phyloP scores from a whole-genome alignment of 306 rosid species.

The Lathyrus tuberosus region DNA sequence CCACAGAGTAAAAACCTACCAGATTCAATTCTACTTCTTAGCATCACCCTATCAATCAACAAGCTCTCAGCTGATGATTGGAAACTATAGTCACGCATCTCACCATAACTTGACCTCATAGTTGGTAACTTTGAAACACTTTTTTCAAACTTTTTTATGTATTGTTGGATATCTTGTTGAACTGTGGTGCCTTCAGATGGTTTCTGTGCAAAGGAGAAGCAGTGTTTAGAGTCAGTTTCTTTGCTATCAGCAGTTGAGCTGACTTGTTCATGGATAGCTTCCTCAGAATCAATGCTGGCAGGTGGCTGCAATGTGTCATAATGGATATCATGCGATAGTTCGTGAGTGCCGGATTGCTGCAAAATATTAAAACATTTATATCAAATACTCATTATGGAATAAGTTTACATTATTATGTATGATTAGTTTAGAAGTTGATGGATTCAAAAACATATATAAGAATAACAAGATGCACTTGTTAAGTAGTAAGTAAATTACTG shows the following conservation, averaged over 20 bases:
- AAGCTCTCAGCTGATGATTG: constrained; percentile 57
- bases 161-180: constrained; percentile 63
- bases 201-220: constrained; percentile 66
- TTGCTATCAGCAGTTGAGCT: constrained; percentile 44
- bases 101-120: constrained; percentile 45
- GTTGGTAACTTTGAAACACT: constrained; percentile 38
- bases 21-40: constrained; percentile 64
- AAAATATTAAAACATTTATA: constrained; percentile 18
- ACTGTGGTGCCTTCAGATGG: constrained; percentile 49
- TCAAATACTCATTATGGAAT: background rate
- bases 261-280: constrained; percentile 21
- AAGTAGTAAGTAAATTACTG: constrained; percentile 33
- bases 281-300: constrained; percentile 32
- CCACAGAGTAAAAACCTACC: constrained; percentile 66
- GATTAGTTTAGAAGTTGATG: constrained; percentile 10
- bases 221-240: constrained; percentile 42
- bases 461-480: constrained; percentile 37
- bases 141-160: constrained; percentile 58
- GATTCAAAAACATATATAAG: background rate
- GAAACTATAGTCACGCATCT: constrained; percentile 45
- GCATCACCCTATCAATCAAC: constrained; percentile 53
- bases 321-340: constrained; percentile 30
- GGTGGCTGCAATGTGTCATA: constrained; percentile 36
- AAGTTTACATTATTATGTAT: constrained; percentile 9
- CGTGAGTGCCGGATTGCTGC: constrained; percentile 52